Percentiles rank a stretch among this genome's conserved stretches.
phyloP scores from a whole-genome alignment of 257 asterid genomes.

The Solanum boliviense region DNA sequence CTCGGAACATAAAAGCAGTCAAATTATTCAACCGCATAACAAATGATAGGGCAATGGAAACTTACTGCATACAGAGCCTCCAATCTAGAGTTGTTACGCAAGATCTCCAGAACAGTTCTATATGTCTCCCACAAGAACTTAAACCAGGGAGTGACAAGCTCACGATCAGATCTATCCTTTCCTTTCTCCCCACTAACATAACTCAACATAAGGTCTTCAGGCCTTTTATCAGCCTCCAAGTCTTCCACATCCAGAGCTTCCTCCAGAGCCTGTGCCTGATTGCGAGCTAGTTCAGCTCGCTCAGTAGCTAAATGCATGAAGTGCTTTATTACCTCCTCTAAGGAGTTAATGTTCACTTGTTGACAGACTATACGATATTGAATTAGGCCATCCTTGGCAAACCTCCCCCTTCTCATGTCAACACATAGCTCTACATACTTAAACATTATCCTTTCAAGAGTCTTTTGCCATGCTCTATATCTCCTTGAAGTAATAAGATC shows the following conservation, averaged over 20 bases:
- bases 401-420: conserved; percentile 92
- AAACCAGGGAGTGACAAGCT: conserved; percentile 82
- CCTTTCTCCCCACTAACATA: conserved; percentile 97
- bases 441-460: conserved; percentile 79
- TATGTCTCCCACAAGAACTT: conserved; percentile 89
- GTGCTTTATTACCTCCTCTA: conserved; percentile 94
- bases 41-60: background rate
- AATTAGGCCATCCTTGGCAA: conserved; percentile 91
- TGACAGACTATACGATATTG: conserved; percentile 94
- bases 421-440: conserved; percentile 91
- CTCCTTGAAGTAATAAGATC: conserved; percentile 79
- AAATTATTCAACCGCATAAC: background rate
- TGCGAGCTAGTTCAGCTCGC: conserved; percentile 82
- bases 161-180: conserved; percentile 89
- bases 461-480: conserved; percentile 88
- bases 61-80: conserved; percentile 69
- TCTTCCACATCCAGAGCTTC: conserved; percentile 89
- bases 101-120: conserved; percentile 66
- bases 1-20: background rate
- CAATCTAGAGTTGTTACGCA: conserved; percentile 67
- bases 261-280: conserved; percentile 73
- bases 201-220: conserved; percentile 94
- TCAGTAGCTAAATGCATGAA: conserved; percentile 91
- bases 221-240: conserved; percentile 86
- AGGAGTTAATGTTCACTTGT: conserved; percentile 74